phyloP scores from a whole-genome alignment of 106 monocot species.

The Phalaenopsis equestris region DNA sequence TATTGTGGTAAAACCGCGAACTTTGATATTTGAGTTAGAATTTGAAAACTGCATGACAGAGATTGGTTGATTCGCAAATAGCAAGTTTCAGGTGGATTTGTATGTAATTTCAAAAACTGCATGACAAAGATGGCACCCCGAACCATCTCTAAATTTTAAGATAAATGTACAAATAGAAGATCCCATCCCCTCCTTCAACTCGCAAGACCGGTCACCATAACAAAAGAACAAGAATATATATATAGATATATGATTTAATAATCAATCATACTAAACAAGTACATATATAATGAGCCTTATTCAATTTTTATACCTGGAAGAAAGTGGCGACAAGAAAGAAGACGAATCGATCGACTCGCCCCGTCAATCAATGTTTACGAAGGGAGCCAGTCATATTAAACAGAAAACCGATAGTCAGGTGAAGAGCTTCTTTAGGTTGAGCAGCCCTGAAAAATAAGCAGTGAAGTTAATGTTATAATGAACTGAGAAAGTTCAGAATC shows the following conservation, averaged over 20 bases:
- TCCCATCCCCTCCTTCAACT: background rate
- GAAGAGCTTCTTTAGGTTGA: background rate
- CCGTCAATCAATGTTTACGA: conserved; percentile 3
- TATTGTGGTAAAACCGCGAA: too few species aligned
- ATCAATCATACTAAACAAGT: conserved; percentile 19
- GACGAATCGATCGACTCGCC: background rate
- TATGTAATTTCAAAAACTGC: too few species aligned
- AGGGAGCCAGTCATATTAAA: conserved; percentile 7
- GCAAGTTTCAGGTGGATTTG: too few species aligned
- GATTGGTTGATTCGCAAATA: too few species aligned
- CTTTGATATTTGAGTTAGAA: too few species aligned
- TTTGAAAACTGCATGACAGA: too few species aligned
- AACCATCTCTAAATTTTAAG: background rate
- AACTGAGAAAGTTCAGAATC: background rate
- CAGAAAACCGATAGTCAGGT: background rate
- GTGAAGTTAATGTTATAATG: too few species aligned
- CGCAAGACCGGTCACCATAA: background rate
- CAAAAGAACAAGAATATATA: background rate
- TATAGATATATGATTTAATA: background rate
- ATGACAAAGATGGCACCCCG: background rate
- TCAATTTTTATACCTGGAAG: conserved; percentile 11
- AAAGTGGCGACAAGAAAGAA: background rate
- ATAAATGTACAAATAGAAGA: background rate
- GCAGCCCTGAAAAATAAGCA: background rate
- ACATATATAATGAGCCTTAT: conserved; percentile 14